Percentiles rank a stretch among this genome's conserved stretches.
phyloP scores from a whole-genome alignment of 495 filamentous ascomycete species.

The Articulospora tetracladia region DNA sequence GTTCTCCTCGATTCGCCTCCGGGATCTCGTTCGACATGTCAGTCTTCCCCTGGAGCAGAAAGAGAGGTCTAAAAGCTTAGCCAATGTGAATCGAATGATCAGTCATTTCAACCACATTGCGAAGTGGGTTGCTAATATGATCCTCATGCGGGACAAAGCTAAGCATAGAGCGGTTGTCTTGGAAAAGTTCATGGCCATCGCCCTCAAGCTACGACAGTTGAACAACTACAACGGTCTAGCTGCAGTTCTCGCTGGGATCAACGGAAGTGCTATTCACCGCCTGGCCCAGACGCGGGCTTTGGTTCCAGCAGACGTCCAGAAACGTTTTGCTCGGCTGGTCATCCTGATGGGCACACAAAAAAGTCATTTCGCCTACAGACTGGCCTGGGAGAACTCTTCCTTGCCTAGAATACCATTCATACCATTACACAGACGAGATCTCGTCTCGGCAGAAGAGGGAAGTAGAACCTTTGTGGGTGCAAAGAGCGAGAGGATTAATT shows the following conservation, averaged over 20 bases:
- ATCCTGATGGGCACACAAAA: conserved; percentile 91
- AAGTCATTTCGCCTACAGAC: conserved; percentile 87
- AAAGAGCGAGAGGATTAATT: conserved; percentile 78
- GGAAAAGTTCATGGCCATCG: conserved; percentile 91
- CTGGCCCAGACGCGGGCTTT: conserved; percentile 75
- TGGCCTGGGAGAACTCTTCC: conserved; percentile 95
- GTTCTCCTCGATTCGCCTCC: conserved; percentile 93
- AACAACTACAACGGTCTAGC: conserved; percentile 98
- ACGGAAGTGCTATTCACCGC: conserved; percentile 82
- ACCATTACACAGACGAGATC: conserved; percentile 83
- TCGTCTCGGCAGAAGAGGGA: conserved; percentile 88
- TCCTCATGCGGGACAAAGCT: conserved; percentile 90
- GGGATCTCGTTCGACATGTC: conserved; percentile 89
- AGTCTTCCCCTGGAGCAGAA: conserved; percentile 66
- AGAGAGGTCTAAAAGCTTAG: conserved; percentile 73
- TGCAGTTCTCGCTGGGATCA: conserved; percentile 89
- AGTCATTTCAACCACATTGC: conserved; percentile 95
- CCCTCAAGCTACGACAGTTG: conserved; percentile 76
- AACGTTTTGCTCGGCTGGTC: conserved; percentile 81
- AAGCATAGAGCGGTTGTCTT: conserved; percentile 88
- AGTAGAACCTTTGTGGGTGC: conserved; percentile 82
- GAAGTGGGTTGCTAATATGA: conserved; percentile 84
- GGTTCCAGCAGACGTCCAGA: conserved; percentile 64
- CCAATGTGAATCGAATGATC: conserved; percentile 90
- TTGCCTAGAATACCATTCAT: conserved; percentile 89